These are phyloP conservation scores for Danielia oregonensis DNA, from an alignment of 805 yeast species.

Conservation along the genomic window DNA sequence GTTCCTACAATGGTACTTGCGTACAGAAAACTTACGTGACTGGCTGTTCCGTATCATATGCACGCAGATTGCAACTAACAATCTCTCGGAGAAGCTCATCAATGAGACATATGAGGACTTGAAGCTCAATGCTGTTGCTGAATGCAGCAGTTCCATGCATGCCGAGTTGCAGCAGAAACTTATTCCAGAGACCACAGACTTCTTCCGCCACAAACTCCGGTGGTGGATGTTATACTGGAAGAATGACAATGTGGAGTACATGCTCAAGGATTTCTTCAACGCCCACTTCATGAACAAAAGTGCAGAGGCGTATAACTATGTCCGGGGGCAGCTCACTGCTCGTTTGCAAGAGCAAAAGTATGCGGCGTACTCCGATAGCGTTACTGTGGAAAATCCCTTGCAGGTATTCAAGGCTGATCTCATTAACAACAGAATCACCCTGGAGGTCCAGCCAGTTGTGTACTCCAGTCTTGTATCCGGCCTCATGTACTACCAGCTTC, in stretches of 20 bases:
- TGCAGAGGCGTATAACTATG: constrained; percentile 34
- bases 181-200: constrained; percentile 27
- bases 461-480: constrained; percentile 25
- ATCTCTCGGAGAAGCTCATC: constrained; percentile 16
- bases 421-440: constrained; percentile 23
- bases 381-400: constrained; percentile 26
- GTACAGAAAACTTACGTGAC: constrained; percentile 19
- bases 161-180: constrained; percentile 33
- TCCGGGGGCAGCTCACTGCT: constrained; percentile 34
- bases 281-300: constrained; percentile 34
- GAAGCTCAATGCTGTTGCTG: constrained; percentile 20
- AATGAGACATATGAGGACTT: constrained; percentile 18
- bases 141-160: constrained; percentile 30
- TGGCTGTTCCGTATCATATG: constrained; percentile 19
- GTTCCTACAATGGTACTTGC: constrained; percentile 25
- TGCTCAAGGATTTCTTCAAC: constrained; percentile 35
- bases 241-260: constrained; percentile 43
- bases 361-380: constrained; percentile 15
- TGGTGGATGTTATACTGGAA: constrained; percentile 43
- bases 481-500: constrained; percentile 35
- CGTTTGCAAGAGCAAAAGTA: constrained; percentile 24
- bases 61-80: constrained; percentile 10
- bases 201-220: constrained; percentile 26
- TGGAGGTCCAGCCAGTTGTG: constrained; percentile 38
- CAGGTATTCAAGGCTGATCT: constrained; percentile 25